phyloP scores from a whole-genome alignment of 139 green algal genomes.

The Volvox reticuliferus region DNA sequence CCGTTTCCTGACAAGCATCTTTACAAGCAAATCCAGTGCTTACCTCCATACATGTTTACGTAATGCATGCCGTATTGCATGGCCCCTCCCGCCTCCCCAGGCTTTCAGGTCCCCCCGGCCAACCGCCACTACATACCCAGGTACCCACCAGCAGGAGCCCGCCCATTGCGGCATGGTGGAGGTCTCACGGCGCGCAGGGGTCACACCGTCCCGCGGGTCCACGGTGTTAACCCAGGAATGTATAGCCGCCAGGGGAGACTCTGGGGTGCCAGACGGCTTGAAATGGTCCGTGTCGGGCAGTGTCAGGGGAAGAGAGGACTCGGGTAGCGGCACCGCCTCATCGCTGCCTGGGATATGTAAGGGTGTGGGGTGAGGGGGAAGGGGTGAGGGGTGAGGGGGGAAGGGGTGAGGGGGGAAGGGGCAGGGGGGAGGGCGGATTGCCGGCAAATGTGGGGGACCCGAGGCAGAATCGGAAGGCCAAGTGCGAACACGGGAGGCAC shows the following conservation, averaged over 20 bases:
- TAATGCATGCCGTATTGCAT: no score
- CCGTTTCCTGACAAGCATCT: no score
- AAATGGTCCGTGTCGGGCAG: constrained; percentile 93
- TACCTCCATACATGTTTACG: no score
- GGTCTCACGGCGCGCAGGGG: constrained; percentile 83
- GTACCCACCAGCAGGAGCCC: constrained; percentile 52
- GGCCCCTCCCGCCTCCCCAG: not conserved
- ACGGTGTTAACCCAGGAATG: constrained; percentile 68
- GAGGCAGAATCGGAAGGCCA: no score
- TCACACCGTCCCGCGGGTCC: constrained; percentile 67
- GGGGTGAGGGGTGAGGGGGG: not conserved
- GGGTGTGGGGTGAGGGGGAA: not conserved
- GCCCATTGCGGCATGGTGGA: constrained; percentile 93
- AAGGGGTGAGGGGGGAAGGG: not conserved
- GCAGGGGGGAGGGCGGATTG: not conserved
- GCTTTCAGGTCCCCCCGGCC: not conserved
- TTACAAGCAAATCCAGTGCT: no score
- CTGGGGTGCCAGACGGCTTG: constrained; percentile 87
- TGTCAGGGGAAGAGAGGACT: constrained; percentile 88
- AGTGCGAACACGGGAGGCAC: no score
- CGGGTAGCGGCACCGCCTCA: constrained; percentile 75
- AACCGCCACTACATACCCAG: not conserved
- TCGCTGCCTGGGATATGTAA: constrained; percentile 11
- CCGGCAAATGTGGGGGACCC: no score
- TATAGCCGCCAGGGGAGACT: constrained; percentile 90